A percentile compares a stretch with the other conserved stretches of the same genome.
These are phyloP conservation scores for Avena sativa DNA, from an alignment of 176 grass and related monocot species.

Conservation along the genomic window DNA sequence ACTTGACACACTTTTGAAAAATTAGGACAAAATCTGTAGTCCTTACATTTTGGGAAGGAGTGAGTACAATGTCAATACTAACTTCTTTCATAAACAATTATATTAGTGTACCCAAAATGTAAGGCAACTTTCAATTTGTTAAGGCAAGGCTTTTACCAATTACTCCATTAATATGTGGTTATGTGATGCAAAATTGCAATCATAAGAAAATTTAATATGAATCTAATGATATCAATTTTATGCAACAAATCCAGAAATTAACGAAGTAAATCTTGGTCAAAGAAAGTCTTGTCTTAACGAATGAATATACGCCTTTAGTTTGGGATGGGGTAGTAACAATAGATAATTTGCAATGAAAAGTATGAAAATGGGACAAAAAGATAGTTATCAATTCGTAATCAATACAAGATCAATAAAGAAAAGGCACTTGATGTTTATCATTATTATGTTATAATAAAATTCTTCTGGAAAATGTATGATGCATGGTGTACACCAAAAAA, in stretches of 20 bases:
- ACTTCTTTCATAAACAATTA: too few relatives aligned
- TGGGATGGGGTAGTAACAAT: neutral
- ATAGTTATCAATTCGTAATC: neutral
- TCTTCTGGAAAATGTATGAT: neutral
- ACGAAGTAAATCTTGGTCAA: neutral
- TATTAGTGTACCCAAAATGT: neutral
- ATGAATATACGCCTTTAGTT: neutral
- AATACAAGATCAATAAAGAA: neutral
- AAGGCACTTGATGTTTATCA: neutral
- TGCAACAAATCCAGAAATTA: neutral
- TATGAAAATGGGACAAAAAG: conserved; percentile 14
- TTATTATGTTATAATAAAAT: neutral
- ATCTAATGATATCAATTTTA: neutral
- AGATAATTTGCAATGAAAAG: neutral
- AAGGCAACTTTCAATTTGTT: neutral
- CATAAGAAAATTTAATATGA: neutral
- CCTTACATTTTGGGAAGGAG: neutral
- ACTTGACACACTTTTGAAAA: neutral
- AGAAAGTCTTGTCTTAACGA: neutral
- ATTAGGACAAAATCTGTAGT: neutral
- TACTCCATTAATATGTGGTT: neutral
- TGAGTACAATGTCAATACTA: too few relatives aligned
- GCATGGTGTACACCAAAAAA: neutral
- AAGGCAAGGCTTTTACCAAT: neutral
- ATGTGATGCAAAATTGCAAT: neutral